These are phyloP conservation scores for Odontarrhena argentea DNA, from an alignment of 345 rosid genomes.

Conservation along the genomic window DNA sequence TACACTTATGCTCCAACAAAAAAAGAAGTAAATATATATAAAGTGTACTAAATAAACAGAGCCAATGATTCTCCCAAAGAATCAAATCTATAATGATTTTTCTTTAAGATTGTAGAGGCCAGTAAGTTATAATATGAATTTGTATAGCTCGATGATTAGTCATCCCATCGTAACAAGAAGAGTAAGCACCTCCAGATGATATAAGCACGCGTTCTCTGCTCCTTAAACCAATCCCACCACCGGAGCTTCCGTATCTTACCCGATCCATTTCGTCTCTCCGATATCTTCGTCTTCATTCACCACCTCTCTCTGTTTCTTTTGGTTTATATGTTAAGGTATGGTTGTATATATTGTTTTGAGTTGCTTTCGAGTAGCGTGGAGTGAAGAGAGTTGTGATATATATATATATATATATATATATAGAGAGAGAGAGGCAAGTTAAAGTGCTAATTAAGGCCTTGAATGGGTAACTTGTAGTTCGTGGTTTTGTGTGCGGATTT, in stretches of 20 bases:
- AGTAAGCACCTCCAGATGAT: conserved; percentile 79
- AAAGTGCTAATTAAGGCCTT: conserved; percentile 18
- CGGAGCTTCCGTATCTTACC: conserved; percentile 41
- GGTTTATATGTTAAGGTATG: neutral
- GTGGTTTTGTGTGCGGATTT: no score
- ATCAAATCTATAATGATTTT: neutral
- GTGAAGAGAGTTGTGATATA: conserved; percentile 27
- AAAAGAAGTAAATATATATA: no score
- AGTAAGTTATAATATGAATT: conserved; percentile 10
- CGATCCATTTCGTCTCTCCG: conserved; percentile 18
- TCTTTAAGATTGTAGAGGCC: conserved; percentile 19
- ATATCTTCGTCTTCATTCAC: conserved; percentile 30
- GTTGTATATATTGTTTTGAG: conserved; percentile 6
- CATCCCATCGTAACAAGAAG: conserved; percentile 59
- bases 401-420: no score
- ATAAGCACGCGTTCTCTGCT: conserved; percentile 67
- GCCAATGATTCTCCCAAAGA: neutral
- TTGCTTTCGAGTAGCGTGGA: conserved; percentile 26
- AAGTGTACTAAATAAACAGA: no score
- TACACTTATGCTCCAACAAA: no score
- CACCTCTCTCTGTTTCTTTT: neutral
- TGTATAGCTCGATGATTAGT: conserved; percentile 28
- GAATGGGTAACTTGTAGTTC: no score
- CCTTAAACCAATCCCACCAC: conserved; percentile 56
- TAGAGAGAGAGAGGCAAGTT: conserved; percentile 35